phyloP scores from a whole-genome alignment of 2,329 filamentous ascomycete species.

The Incumbomyces lentus region DNA sequence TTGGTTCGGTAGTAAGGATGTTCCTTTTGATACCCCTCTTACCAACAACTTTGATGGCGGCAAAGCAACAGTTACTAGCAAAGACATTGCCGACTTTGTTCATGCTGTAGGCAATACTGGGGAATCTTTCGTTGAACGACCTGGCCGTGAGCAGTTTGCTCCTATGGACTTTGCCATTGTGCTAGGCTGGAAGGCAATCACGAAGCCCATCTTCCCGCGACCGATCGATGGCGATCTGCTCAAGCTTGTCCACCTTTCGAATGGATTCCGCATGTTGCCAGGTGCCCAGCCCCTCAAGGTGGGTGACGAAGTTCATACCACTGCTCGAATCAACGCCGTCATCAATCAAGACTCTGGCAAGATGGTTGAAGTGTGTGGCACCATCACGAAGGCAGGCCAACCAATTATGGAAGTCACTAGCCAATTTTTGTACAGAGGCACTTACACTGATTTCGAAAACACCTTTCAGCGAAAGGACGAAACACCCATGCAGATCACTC shows the following conservation, averaged over 20 bases:
- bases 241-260: constrained; percentile 92
- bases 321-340: constrained; percentile 91
- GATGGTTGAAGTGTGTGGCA: constrained; percentile 99
- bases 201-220: constrained; percentile 96
- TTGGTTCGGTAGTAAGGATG: constrained; percentile 82
- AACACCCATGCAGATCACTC: constrained; percentile 85
- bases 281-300: constrained; percentile 92
- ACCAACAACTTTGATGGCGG: constrained; percentile 87
- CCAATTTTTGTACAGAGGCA: constrained; percentile 91
- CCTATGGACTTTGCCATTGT: constrained; percentile 99
- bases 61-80: constrained; percentile 71
- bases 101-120: constrained; percentile 96
- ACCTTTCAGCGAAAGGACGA: constrained; percentile 98
- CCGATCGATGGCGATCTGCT: constrained; percentile 92
- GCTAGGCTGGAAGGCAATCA: constrained; percentile 98
- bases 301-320: constrained; percentile 84
- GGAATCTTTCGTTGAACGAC: constrained; percentile 91
- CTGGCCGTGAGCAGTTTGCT: constrained; percentile 84
- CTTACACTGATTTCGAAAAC: constrained; percentile 89
- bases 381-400: constrained; percentile 71
- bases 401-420: constrained; percentile 97
- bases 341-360: constrained; percentile 98
- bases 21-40: constrained; percentile 75
- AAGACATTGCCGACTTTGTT: constrained; percentile 97
- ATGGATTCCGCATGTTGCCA: constrained; percentile 95